Evolutionary conservation across 2,329 filamentous ascomycete genomes (phyloP).

Genomic region (Cadophora gregata): DNA sequence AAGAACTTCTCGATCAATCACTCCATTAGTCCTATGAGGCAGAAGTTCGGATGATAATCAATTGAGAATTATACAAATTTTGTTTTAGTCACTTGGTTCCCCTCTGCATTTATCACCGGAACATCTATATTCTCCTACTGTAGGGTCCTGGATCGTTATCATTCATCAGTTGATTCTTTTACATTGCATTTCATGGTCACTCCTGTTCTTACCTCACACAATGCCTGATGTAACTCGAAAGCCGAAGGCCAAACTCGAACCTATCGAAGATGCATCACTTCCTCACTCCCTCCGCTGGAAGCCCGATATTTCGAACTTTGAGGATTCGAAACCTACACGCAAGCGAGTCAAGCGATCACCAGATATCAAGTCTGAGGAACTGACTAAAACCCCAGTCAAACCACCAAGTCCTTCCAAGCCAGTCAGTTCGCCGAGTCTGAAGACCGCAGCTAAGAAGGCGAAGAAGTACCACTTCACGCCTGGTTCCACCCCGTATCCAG

Average conservation of each 20-base stretch:
- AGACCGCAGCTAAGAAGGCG: constrained; percentile 34
- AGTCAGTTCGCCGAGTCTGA: not conserved
- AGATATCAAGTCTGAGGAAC: constrained; percentile 6
- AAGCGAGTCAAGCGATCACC: not conserved
- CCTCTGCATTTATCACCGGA: not conserved
- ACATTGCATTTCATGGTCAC: not conserved
- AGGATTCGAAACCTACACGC: not conserved
- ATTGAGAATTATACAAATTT: not conserved
- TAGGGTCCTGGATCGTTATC: not conserved
- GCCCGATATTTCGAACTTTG: not conserved
- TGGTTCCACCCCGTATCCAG: constrained; percentile 69
- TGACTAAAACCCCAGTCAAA: not conserved
- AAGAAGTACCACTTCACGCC: constrained; percentile 60
- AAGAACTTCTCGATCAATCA: not conserved
- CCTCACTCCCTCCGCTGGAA: constrained; percentile 13
- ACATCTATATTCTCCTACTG: not conserved
- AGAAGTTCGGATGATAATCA: not conserved
- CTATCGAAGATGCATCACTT: not conserved
- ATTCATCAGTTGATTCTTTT: not conserved
- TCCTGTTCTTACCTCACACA: no score
- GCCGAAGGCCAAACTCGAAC: constrained; percentile 1
- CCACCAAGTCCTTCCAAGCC: not conserved
- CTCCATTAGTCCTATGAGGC: not conserved
- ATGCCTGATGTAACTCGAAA: constrained; percentile 7
- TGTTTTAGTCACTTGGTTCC: not conserved